Conservation (phyloP, 495 filamentous ascomycete genomes). For the Penicillium herquei region DNA sequence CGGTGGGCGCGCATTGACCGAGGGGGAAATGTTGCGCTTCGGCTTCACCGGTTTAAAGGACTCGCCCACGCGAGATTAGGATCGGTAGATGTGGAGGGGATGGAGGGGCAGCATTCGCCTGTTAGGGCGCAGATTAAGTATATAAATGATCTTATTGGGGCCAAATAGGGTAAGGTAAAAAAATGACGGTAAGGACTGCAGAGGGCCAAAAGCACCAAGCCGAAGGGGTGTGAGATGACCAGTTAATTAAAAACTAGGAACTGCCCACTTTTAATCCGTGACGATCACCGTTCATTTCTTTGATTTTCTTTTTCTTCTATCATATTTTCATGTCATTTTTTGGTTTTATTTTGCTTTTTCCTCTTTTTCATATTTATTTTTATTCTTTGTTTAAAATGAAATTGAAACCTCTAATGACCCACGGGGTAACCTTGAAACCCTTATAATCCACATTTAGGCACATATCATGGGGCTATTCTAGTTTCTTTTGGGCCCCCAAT, state of each 20-base stretch:
- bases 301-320: no score
- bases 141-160: constrained; percentile 5
- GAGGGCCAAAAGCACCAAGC: constrained; percentile 7
- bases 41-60: constrained; percentile 9
- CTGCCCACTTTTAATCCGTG: background rate
- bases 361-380: constrained; percentile 1
- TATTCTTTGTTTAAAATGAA: constrained; percentile 3
- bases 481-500: background rate
- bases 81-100: constrained; percentile 37
- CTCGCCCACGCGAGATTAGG: constrained; percentile 34
- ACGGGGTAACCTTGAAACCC: constrained; percentile 14
- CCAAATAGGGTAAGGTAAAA: constrained; percentile 8
- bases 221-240: background rate
- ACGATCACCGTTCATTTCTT: background rate
- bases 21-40: constrained; percentile 1
- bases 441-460: constrained; percentile 11
- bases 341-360: no score
- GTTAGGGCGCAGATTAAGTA: constrained; percentile 3
- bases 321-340: no score
- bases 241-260: background rate
- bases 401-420: constrained; percentile 17
- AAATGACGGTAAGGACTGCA: constrained; percentile 9
- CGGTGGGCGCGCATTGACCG: constrained; percentile 27
- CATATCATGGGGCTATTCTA: background rate
- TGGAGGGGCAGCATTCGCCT: constrained; percentile 38